Percentiles rank a stretch among this genome's conserved stretches.
Evolutionary conservation across 2,329 filamentous ascomycete genomes (phyloP).

Genomic region (Penicillium polonicum): DNA sequence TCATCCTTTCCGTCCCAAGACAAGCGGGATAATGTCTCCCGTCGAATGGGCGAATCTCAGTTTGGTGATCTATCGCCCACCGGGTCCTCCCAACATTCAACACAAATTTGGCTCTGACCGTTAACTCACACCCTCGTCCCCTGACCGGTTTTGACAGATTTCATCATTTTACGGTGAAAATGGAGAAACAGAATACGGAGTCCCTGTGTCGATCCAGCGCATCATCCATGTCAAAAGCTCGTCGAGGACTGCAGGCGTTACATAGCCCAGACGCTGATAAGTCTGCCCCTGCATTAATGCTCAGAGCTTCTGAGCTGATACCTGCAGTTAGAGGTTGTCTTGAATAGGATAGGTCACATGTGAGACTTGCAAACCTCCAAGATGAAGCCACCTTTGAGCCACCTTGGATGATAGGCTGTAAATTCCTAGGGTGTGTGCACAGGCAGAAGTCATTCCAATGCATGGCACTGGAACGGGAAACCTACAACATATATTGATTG

Average conservation of each 20-base stretch:
- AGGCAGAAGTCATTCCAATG: neutral
- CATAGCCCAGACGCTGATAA: neutral
- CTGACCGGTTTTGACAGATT: neutral
- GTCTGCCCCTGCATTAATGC: conserved; percentile 5
- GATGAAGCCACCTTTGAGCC: neutral
- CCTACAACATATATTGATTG: neutral
- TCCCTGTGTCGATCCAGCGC: neutral
- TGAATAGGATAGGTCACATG: neutral
- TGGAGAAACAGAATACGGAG: neutral
- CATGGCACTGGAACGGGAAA: neutral
- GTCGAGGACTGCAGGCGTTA: neutral
- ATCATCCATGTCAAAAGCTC: neutral
- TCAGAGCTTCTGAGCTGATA: neutral
- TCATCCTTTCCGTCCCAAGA: neutral
- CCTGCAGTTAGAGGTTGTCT: neutral
- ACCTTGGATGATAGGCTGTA: conserved; percentile 1
- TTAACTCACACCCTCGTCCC: neutral
- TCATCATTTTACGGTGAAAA: no score
- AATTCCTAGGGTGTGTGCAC: neutral
- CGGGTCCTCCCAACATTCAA: neutral
- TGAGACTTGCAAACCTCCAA: neutral
- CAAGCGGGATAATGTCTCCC: no score
- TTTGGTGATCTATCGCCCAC: neutral
- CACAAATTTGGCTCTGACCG: neutral
- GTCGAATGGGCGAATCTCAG: neutral